Conservation (phyloP, 805 yeast species). For the Lipomyces orientalis region DNA sequence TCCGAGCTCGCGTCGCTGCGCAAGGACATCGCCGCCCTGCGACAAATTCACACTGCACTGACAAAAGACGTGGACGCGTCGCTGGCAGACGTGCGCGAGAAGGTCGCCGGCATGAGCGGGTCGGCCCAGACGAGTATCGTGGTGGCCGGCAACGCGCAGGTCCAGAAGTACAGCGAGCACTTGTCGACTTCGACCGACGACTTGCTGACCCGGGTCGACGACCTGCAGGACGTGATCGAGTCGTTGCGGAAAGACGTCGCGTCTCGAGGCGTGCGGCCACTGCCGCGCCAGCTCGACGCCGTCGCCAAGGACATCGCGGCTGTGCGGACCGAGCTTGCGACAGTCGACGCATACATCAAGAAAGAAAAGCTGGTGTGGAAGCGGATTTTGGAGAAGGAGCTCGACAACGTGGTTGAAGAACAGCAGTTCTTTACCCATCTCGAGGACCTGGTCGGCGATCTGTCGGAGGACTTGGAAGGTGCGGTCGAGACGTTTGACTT, state of each 20-base stretch:
- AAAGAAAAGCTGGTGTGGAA: slow-evolving; percentile 86
- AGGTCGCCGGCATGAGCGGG: slow-evolving; percentile 46
- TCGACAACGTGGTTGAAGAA: slow-evolving; percentile 89
- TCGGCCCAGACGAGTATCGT: slow-evolving; percentile 29
- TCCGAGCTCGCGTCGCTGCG: slow-evolving; percentile 55
- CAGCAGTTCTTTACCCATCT: slow-evolving; percentile 91
- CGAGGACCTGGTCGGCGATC: slow-evolving; percentile 79
- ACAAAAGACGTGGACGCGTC: slow-evolving; percentile 52
- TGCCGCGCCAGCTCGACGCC: slow-evolving; percentile 69
- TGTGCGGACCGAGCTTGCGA: slow-evolving; percentile 59
- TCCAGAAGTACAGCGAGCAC: slow-evolving; percentile 75
- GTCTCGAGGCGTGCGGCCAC: slow-evolving; percentile 82
- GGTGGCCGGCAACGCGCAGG: slow-evolving; percentile 53
- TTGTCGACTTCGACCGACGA: slow-evolving; percentile 78
- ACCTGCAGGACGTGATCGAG: slow-evolving; percentile 89
- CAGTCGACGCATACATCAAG: slow-evolving; percentile 64
- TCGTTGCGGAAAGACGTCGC: slow-evolving; percentile 90
- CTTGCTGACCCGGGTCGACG: slow-evolving; percentile 81
- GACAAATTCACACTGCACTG: slow-evolving; percentile 59
- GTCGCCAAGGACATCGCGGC: slow-evolving; percentile 67
- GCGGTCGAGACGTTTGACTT: slow-evolving; percentile 82
- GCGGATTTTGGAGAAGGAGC: slow-evolving; percentile 87
- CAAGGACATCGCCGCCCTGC: slow-evolving; percentile 63
- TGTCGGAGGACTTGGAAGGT: slow-evolving; percentile 78
- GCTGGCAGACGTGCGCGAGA: slow-evolving; percentile 52